A percentile compares a stretch with the other conserved stretches of the same genome.
Conservation (phyloP, 129 eudicot species). For the Escallonia herrerae region DNA sequence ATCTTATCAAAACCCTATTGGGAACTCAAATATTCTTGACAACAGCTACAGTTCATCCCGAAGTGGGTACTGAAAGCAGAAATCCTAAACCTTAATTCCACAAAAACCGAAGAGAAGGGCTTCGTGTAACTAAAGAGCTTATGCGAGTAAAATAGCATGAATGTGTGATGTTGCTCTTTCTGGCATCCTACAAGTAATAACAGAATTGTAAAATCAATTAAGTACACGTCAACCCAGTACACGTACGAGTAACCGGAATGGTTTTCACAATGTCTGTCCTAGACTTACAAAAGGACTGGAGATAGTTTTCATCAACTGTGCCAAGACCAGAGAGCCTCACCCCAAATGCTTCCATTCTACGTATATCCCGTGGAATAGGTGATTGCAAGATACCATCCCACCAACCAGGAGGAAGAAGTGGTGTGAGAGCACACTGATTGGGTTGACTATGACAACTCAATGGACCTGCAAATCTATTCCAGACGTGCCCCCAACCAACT, state of each 20-base stretch:
- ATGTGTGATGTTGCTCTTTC: too few species aligned
- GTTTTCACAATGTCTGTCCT: constrained; percentile 30
- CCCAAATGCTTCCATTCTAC: constrained; percentile 50
- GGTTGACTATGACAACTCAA: constrained; percentile 52
- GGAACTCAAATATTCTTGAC: too few species aligned
- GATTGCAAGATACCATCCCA: constrained; percentile 72
- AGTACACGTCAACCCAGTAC: constrained; percentile 28
- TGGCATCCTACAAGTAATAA: too few species aligned
- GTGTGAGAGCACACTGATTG: constrained; percentile 58
- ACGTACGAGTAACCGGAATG: constrained; percentile 22
- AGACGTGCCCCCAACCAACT: constrained; percentile 65
- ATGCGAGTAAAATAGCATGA: too few species aligned
- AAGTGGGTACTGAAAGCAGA: too few species aligned
- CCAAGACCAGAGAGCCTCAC: constrained; percentile 40
- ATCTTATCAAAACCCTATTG: too few species aligned
- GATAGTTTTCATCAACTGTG: constrained; percentile 39
- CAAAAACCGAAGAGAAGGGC: too few species aligned
- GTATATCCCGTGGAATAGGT: constrained; percentile 53
- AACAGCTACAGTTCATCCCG: too few species aligned
- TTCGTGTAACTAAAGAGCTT: too few species aligned
- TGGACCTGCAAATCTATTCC: constrained; percentile 62
- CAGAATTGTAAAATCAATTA: background rate
- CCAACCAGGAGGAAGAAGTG: constrained; percentile 69
- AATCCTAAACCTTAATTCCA: too few species aligned
- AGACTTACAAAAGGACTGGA: constrained; percentile 34